These are phyloP conservation scores for Xylaria sp. DNA, from an alignment of 2,329 filamentous ascomycete species.

Conservation along the genomic window DNA sequence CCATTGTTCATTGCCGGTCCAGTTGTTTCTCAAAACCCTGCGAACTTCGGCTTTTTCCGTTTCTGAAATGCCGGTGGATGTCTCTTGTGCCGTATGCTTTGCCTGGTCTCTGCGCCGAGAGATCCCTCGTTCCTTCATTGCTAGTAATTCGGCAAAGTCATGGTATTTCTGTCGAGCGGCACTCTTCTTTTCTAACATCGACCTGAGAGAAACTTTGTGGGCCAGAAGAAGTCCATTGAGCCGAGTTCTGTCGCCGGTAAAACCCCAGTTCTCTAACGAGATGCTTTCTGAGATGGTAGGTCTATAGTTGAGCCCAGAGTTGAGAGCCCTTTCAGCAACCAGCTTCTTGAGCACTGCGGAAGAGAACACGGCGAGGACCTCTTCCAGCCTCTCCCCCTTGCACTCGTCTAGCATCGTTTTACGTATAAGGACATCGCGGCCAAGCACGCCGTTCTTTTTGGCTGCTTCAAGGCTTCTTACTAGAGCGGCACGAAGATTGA, in stretches of 20 bases:
- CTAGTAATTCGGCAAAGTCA: constrained; percentile 69
- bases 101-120: constrained; percentile 57
- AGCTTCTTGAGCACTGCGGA: constrained; percentile 78
- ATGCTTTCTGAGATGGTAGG: constrained; percentile 59
- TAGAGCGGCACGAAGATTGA: constrained; percentile 85
- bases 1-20: constrained; percentile 80
- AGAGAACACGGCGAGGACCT: constrained; percentile 83
- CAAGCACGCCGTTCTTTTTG: constrained; percentile 85
- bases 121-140: constrained; percentile 65
- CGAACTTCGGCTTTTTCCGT: constrained; percentile 58
- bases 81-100: constrained; percentile 35
- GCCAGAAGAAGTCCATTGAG: constrained; percentile 74
- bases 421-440: constrained; percentile 78
- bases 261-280: constrained; percentile 65
- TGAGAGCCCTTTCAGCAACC: constrained; percentile 52
- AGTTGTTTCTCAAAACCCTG: constrained; percentile 71
- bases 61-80: constrained; percentile 46
- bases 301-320: constrained; percentile 44
- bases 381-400: constrained; percentile 87
- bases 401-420: constrained; percentile 98
- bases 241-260: constrained; percentile 57
- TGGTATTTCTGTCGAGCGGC: constrained; percentile 62
- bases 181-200: constrained; percentile 64
- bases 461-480: constrained; percentile 80
- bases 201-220: constrained; percentile 70